These are phyloP conservation scores for Dipteronia sinensis DNA, from an alignment of 345 rosid species.

Conservation along the genomic window DNA sequence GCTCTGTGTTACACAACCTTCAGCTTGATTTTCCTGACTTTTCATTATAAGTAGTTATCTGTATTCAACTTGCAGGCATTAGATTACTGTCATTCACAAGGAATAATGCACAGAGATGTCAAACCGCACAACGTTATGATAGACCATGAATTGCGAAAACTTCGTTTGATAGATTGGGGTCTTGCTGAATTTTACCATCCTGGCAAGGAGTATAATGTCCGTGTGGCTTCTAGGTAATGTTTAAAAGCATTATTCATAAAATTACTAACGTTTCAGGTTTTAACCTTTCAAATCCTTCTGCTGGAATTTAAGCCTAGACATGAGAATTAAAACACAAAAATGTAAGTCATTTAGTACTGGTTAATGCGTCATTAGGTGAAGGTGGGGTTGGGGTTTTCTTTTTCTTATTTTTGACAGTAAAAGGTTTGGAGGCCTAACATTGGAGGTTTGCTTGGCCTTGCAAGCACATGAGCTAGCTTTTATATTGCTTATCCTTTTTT, in stretches of 20 bases:
- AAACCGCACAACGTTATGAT: conserved; percentile 92
- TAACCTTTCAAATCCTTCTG: background rate
- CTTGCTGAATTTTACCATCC: conserved; percentile 90
- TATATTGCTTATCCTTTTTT: background rate
- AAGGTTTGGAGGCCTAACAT: background rate
- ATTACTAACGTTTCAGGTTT: background rate
- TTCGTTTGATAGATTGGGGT: conserved; percentile 87
- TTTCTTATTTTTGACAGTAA: background rate
- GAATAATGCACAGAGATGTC: conserved; percentile 89
- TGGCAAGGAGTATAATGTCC: conserved; percentile 80
- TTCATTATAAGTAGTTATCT: background rate
- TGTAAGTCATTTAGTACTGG: background rate
- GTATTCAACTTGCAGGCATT: conserved; percentile 53
- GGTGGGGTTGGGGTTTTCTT: background rate
- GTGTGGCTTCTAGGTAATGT: conserved; percentile 80
- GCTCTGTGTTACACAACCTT: no score
- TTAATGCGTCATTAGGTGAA: background rate
- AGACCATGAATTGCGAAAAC: conserved; percentile 86
- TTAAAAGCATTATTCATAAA: conserved; percentile 2
- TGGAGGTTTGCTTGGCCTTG: background rate
- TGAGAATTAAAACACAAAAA: background rate
- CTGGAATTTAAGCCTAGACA: background rate
- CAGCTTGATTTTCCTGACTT: no score
- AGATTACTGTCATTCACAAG: conserved; percentile 85
- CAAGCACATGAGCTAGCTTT: background rate